A percentile compares a stretch with the other conserved stretches of the same genome.
phyloP scores from a whole-genome alignment of 441 rosid species.

The Cnidoscolus chayamansa region DNA sequence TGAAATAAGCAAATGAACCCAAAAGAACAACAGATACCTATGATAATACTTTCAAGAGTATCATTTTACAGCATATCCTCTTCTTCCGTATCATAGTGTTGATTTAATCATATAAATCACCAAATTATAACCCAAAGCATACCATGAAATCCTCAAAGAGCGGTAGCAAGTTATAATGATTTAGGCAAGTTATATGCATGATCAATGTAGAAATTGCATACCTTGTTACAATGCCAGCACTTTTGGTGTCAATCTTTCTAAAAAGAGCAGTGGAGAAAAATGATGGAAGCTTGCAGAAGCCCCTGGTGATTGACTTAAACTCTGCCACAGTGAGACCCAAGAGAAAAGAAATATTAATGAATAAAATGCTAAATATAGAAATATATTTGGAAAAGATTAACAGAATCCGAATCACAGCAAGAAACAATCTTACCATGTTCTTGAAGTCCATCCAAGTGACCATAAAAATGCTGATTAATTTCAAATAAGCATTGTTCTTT shows the following conservation, averaged over 20 bases:
- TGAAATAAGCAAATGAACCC: too few species aligned
- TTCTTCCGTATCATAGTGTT: too few species aligned
- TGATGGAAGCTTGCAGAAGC: constrained; percentile 91
- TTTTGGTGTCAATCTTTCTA: constrained; percentile 63
- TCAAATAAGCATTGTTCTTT: constrained; percentile 67
- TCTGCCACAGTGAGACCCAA: constrained; percentile 40
- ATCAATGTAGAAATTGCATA: constrained; percentile 31
- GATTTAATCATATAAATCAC: too few species aligned
- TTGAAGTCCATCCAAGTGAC: constrained; percentile 68
- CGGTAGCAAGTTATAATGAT: too few species aligned
- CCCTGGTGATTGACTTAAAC: constrained; percentile 72
- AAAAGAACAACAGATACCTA: too few species aligned
- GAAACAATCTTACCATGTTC: constrained; percentile 53
- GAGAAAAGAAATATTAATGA: constrained; percentile 11
- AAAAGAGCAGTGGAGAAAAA: constrained; percentile 77
- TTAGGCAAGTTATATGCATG: not conserved
- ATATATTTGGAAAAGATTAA: constrained; percentile 10
- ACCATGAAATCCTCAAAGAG: too few species aligned
- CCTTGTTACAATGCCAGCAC: constrained; percentile 68
- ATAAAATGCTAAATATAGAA: not conserved
- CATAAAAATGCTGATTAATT: constrained; percentile 62
- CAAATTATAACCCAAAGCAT: too few species aligned
- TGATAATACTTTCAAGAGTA: too few species aligned
- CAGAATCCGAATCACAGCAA: constrained; percentile 5
- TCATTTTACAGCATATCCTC: too few species aligned